These are phyloP conservation scores for Pythium chondricola DNA, from an alignment of 352 stramenopile genomes.

Conservation along the genomic window DNA sequence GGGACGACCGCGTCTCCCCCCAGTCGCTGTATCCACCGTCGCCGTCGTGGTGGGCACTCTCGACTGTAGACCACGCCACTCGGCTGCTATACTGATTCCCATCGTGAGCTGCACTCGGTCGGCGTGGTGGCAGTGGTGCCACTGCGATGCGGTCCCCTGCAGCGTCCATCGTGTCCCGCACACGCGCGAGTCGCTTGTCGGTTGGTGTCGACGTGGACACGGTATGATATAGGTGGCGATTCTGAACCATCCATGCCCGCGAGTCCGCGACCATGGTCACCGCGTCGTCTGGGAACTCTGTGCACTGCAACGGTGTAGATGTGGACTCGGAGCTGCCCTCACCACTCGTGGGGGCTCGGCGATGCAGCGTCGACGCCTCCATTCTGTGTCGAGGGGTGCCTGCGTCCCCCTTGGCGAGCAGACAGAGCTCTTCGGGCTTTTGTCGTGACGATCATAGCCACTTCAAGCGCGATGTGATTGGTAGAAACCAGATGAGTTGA, in stretches of 20 bases:
- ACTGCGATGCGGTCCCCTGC: neutral
- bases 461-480: conserved; percentile 17
- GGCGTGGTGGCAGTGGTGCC: conserved; percentile 10
- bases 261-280: conserved; percentile 15
- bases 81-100: too few species aligned
- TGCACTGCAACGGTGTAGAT: too few species aligned
- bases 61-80: neutral
- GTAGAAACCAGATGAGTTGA: conserved; percentile 1
- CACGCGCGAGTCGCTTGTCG: conserved; percentile 24
- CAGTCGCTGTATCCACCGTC: too few species aligned
- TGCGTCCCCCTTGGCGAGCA: neutral
- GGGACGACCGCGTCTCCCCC: neutral
- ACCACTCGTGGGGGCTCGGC: too few species aligned
- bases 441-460: conserved; percentile 3
- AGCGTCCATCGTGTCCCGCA: conserved; percentile 16
- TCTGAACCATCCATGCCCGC: neutral
- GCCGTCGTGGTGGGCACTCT: neutral
- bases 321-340: too few species aligned
- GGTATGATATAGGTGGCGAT: conserved; percentile 36
- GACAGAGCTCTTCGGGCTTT: too few species aligned
- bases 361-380: too few species aligned
- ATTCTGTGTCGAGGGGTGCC: neutral
- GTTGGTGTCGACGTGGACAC: conserved; percentile 50
- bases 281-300: too few species aligned
- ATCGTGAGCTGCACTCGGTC: too few species aligned